Evolutionary conservation across 768 basidiomycete genomes (phyloP).

Genomic region (Kwoniella dejecticola): DNA sequence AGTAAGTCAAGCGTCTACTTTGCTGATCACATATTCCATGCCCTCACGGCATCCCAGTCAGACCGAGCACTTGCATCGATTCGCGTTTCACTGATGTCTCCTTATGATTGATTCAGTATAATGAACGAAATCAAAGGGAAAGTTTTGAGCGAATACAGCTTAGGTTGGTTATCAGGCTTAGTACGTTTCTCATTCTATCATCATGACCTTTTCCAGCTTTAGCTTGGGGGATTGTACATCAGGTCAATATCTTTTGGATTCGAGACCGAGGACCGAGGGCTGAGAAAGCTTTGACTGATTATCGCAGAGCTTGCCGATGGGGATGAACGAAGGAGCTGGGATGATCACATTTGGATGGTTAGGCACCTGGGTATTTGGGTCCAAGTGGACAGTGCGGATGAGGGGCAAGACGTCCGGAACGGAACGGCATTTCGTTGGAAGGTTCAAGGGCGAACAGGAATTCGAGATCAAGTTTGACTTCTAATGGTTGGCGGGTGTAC

Average conservation of each 20-base stretch:
- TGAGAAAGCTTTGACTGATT: too few species aligned
- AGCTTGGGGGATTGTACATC: slow-evolving; percentile 3
- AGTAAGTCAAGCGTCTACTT: slow-evolving; percentile 23
- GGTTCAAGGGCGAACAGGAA: slow-evolving; percentile 61
- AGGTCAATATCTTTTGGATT: too few species aligned
- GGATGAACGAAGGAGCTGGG: slow-evolving; percentile 30
- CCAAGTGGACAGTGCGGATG: slow-evolving; percentile 90
- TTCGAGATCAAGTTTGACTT: slow-evolving; percentile 12
- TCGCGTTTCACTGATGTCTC: too few species aligned
- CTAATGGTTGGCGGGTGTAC: neutral
- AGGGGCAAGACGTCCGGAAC: slow-evolving; percentile 87
- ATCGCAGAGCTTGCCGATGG: slow-evolving; percentile 34
- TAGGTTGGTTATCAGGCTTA: slow-evolving; percentile 75
- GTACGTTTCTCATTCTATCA: slow-evolving; percentile 61
- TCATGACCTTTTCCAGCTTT: neutral
- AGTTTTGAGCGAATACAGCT: slow-evolving; percentile 50
- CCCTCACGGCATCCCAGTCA: too few species aligned
- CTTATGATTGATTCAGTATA: slow-evolving; percentile 35
- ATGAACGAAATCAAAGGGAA: slow-evolving; percentile 34
- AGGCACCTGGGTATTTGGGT: slow-evolving; percentile 87
- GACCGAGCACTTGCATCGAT: too few species aligned
- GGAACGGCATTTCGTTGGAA: slow-evolving; percentile 66
- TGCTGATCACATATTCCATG: too few species aligned
- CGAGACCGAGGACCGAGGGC: too few species aligned
- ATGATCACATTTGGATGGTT: slow-evolving; percentile 60